Evolutionary conservation across 2,329 filamentous ascomycete genomes (phyloP).

Genomic region (Aspergillus fumigatiaffinis): DNA sequence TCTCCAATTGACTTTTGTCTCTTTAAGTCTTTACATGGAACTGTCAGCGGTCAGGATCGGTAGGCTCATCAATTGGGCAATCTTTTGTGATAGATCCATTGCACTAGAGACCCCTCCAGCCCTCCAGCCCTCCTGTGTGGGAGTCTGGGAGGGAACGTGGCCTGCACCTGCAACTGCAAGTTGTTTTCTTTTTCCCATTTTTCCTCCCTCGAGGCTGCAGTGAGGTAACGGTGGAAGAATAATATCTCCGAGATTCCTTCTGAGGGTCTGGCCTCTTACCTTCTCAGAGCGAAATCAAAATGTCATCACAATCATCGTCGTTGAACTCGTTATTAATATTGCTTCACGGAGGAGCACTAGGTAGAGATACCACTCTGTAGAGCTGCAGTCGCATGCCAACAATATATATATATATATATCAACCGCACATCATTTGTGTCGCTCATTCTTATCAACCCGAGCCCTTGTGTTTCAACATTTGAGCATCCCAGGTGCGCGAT

Average conservation of each 20-base stretch:
- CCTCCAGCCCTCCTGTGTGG: not conserved
- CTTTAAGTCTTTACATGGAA: constrained; percentile 8
- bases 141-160: constrained; percentile 12
- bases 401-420: not conserved
- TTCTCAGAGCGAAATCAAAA: not conserved
- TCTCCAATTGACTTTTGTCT: not conserved
- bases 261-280: not conserved
- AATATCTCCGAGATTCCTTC: constrained; percentile 4
- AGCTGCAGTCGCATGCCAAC: not conserved
- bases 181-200: constrained; percentile 5
- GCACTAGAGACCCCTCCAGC: not conserved
- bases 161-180: constrained; percentile 4
- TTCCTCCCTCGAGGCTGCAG: not conserved
- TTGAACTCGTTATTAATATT: not conserved
- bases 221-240: not conserved
- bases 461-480: not conserved
- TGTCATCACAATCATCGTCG: not conserved
- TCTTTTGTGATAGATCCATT: constrained; percentile 13
- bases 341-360: not conserved
- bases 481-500: not conserved
- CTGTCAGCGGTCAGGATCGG: constrained; percentile 3
- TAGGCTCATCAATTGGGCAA: constrained; percentile 8
- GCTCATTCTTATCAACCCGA: not conserved
- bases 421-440: no score
- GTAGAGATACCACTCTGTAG: not conserved